Percentiles rank a stretch among this genome's conserved stretches.
Conservation (phyloP, 2,329 filamentous ascomycete species). For the Aspergillus aculeatinus region DNA sequence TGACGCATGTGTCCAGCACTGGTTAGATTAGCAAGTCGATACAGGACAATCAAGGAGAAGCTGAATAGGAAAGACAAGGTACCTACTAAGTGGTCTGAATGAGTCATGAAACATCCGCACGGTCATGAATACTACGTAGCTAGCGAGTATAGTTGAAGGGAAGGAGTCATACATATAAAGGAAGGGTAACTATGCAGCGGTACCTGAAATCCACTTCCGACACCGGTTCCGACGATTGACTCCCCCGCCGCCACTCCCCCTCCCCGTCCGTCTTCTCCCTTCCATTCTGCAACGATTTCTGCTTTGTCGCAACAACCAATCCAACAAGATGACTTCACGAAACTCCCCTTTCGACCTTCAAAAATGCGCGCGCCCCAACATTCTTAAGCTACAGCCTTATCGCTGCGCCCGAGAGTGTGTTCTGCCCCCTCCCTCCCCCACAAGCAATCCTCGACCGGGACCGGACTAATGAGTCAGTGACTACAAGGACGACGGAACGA, state of each 20-base stretch:
- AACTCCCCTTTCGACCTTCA: constrained; percentile 67
- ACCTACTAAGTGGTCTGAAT: no score
- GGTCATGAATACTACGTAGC: no score
- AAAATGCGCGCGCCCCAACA: constrained; percentile 74
- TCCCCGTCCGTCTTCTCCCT: constrained; percentile 5
- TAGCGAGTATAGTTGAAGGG: background rate
- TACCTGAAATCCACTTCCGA: constrained; percentile 5
- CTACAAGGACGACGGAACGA: constrained; percentile 97
- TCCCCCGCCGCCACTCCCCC: constrained; percentile 11
- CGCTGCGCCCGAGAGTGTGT: constrained; percentile 78
- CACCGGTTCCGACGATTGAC: constrained; percentile 8
- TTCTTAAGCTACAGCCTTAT: constrained; percentile 73
- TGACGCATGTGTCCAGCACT: no score
- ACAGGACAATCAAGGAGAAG: no score
- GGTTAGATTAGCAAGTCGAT: no score
- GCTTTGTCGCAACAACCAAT: background rate
- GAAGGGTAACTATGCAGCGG: background rate
- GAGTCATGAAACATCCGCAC: no score
- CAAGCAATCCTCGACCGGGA: constrained; percentile 10
- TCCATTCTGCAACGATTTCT: constrained; percentile 1
- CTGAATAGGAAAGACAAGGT: no score
- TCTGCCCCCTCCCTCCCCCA: constrained; percentile 10
- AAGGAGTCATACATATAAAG: background rate
- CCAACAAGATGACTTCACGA: constrained; percentile 36
- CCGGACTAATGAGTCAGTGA: constrained; percentile 61